Conservation (phyloP, 768 basidiomycete species). For the Kwoniella dejecticola region DNA sequence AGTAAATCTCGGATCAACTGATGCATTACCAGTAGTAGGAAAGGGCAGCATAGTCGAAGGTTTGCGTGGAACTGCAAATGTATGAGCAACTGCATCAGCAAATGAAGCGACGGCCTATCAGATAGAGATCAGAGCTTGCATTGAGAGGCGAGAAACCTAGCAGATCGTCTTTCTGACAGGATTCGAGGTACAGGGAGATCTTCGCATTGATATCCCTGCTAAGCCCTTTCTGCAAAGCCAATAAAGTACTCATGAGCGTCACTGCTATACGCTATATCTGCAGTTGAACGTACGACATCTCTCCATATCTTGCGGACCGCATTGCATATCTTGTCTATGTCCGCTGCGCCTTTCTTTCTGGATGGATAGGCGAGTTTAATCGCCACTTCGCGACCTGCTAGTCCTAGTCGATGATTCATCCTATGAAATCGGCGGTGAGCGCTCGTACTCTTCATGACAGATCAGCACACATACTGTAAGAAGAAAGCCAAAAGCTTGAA, state of each 20-base stretch:
- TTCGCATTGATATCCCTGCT: slow-evolving; percentile 16
- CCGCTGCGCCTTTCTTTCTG: slow-evolving; percentile 21
- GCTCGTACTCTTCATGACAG: background rate
- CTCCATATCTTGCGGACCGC: slow-evolving; percentile 22
- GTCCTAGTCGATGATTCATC: slow-evolving; percentile 23
- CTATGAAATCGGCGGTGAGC: slow-evolving; percentile 1
- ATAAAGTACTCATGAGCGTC: background rate
- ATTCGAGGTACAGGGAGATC: slow-evolving; percentile 5
- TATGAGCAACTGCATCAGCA: background rate
- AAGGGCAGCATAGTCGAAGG: slow-evolving; percentile 28
- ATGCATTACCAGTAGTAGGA: slow-evolving; percentile 35
- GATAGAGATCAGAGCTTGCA: slow-evolving; percentile 15
- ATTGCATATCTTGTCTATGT: slow-evolving; percentile 25
- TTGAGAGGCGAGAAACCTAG: slow-evolving; percentile 40
- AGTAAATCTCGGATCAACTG: slow-evolving; percentile 32
- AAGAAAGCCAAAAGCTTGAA: slow-evolving; percentile 33
- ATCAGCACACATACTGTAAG: slow-evolving; percentile 16
- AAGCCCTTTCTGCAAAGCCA: slow-evolving; percentile 4
- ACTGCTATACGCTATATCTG: too few relatives aligned
- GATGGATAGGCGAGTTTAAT: slow-evolving; percentile 18
- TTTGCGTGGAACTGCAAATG: slow-evolving; percentile 22
- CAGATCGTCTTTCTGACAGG: slow-evolving; percentile 11
- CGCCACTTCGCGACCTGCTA: slow-evolving; percentile 21
- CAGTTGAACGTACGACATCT: slow-evolving; percentile 23
- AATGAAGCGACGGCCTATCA: background rate